Base-by-base conservation (phyloP, 108 stramenopile species). In the Cyclotella baltica region DNA sequence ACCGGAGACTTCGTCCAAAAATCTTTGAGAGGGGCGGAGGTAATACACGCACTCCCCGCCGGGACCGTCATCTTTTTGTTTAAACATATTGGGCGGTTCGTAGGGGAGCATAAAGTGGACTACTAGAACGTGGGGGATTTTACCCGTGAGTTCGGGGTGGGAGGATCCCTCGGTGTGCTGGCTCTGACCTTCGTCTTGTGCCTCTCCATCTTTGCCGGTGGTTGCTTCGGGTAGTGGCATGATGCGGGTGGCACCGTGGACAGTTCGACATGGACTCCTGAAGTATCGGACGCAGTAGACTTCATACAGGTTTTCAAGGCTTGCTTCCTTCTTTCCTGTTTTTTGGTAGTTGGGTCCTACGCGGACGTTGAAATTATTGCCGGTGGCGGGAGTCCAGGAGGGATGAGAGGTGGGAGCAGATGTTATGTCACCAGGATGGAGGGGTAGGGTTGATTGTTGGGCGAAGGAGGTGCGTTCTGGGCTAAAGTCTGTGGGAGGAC, bases 281-380 rank as follows among this genome's bases (percentile, higher is more conserved):
- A 69, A 85, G 30, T 57, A 80, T 27, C 85, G 25, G 22, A 87
- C 84, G 15, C 69, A 70, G 63, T 83, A 81, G 0, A 85, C 81
- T 58, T 87, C 87, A 62, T 83, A 87, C 63, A 87, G 62, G 55
- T 80, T 83, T 16, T 25, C 22, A 29, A 22, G 1, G 38, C 77
- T 78, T 0, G 55, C 30, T 50, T 70, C 73, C 77, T 87, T 87
- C 52, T 61, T 62, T 5, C 87, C 84, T 37, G 51, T 83, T 58
- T 83, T 87, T 38, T 71, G 37, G 55, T 87, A 87, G 62, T 87
- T 85, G 27, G 87, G 87, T 11, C 87, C 87, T 13, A 37, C 35
- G 0, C 87, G 76, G 15, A 87, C 84, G 20, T 71, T 56, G 62
- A 87, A 87, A n/a, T 79, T 48, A 18, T 68, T 83, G 0, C 80